Conservation (phyloP, 2,329 filamentous ascomycete genomes). For the Colletotrichum musae region DNA sequence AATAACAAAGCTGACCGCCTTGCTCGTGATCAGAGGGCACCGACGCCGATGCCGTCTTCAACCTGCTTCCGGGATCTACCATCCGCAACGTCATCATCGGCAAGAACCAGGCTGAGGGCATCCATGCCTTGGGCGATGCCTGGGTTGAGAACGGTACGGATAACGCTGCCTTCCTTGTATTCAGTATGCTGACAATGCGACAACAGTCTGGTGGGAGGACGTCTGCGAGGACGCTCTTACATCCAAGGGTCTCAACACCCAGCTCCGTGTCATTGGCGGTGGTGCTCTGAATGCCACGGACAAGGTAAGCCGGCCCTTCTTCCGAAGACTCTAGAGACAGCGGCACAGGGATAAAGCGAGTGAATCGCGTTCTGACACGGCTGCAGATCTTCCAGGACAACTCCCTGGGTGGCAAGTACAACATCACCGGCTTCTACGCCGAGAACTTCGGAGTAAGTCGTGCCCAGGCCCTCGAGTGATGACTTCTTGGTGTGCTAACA, state of each 20-base stretch:
- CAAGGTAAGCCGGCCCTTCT: constrained; percentile 41
- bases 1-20: background rate
- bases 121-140: constrained; percentile 49
- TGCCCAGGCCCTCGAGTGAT: rapidly evolving
- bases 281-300: constrained; percentile 48
- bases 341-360: too few relatives aligned
- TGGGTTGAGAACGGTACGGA: constrained; percentile 50
- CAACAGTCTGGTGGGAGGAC: constrained; percentile 49
- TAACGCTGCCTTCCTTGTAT: rapidly evolving
- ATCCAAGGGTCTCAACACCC: constrained; percentile 48
- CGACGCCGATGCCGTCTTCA: constrained; percentile 57
- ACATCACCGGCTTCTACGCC: constrained; percentile 50
- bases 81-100: constrained; percentile 58
- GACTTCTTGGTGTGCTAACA: background rate
- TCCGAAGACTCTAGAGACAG: too few relatives aligned
- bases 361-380: background rate
- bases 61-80: constrained; percentile 52
- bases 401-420: constrained; percentile 49
- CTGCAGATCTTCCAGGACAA: constrained; percentile 49
- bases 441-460: constrained; percentile 44
- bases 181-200: background rate
- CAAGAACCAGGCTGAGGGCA: constrained; percentile 51
- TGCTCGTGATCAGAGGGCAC: constrained; percentile 52
- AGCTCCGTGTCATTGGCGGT: constrained; percentile 48
- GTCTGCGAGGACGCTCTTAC: constrained; percentile 49